Base-by-base conservation (phyloP, 768 basidiomycete genomes). In the Chalciporus pseudorubinellus region DNA sequence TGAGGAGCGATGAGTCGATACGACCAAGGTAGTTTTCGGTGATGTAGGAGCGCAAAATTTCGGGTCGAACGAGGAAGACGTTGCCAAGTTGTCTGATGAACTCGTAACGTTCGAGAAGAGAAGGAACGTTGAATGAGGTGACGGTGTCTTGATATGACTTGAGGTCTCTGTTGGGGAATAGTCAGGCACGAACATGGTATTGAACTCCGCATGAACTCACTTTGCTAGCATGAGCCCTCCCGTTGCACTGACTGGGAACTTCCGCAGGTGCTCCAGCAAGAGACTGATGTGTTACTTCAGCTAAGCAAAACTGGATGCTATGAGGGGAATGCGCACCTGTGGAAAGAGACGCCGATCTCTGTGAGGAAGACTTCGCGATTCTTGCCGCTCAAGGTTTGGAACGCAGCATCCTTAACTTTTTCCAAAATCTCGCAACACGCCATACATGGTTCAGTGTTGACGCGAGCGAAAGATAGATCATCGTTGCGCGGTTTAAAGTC, bases 141-240 rank as follows among this genome's bases (percentile, higher is more conserved):
- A 97, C 82, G 2, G 82, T 81, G 60, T 98, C 97, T 74, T 98
- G 97, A 63, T 99, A 99, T 19, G 89, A 84, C 58, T 95, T 97
- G 59, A 99, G 82, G 65, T 99, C 97, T 72, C 95, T 98, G 65
- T 38, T 45, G 42, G 47, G 29, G 4, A 43, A 45, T 4, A 39
- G 57, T 20, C 20, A 19, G 21, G 31, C 44, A 34, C 24, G n/a
- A 36, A 7, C 22, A 48, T 33, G 22, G 50, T 20, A 21, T 14
- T 6, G 55, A 21, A n/a, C 21, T 20, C 4, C n/a, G n/a, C 24
- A 19, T 38, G 10, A 41, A 74, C 84, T 53, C 57, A 95, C 94
- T 98, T 99, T 20, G 97, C 95, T 36, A 99, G 85, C 92, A 98
- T 95, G 46, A 99, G 74, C 14, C 95, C 97, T 38, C 97, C 97